Evolutionary conservation across 139 green algal genomes (phyloP).

Genomic region (Chlamydomonas schloesseri): DNA sequence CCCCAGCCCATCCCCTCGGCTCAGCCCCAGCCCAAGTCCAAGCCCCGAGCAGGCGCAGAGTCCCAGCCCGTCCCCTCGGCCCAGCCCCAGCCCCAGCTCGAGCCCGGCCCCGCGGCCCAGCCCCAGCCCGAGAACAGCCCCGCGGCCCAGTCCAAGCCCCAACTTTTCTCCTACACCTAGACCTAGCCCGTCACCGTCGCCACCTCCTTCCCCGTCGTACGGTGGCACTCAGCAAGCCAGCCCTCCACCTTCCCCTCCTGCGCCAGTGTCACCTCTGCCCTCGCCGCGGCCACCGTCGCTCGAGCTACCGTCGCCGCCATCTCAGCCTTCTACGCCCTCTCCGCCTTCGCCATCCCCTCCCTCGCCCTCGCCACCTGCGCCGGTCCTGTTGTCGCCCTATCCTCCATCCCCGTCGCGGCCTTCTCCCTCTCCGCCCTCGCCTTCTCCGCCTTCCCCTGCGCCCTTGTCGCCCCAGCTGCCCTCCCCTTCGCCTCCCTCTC

Average conservation of each 20-base stretch:
- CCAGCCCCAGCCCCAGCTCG: no score
- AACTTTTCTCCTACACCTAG: not conserved
- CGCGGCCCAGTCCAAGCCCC: not conserved
- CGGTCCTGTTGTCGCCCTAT: not conserved
- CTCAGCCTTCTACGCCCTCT: not conserved
- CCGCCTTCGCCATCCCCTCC: not conserved
- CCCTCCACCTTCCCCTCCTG: no score
- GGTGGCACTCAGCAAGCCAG: no score
- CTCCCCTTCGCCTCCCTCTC: not conserved
- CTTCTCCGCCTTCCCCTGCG: not conserved
- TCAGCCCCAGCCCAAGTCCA: no score
- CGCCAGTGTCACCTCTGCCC: no score
- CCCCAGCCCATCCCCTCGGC: no score
- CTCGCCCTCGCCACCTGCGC: not conserved
- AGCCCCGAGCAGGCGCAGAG: no score
- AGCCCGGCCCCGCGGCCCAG: no score
- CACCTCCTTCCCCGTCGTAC: not conserved
- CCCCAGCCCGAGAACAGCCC: no score
- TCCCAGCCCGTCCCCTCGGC: no score
- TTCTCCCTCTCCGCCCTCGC: not conserved
- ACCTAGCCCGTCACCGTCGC: not conserved
- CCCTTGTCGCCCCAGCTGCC: not conserved
- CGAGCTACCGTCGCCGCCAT: no score
- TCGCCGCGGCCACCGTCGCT: not conserved
- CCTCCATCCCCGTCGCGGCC: not conserved